Evolutionary conservation across 169 alveolate species (phyloP).

Genomic region (Plasmodium relictum): DNA sequence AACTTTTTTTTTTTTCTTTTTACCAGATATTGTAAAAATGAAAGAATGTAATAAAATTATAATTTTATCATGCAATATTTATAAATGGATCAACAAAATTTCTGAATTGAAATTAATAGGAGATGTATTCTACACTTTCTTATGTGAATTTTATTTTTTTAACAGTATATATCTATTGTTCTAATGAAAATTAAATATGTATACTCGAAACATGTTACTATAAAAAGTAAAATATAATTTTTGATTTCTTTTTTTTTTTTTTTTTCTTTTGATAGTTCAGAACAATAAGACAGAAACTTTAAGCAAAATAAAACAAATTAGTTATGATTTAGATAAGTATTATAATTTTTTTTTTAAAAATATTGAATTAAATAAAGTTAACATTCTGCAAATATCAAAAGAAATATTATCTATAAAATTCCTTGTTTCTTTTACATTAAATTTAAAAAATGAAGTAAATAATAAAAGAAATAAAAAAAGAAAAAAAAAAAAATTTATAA

Average conservation of each 20-base stretch:
- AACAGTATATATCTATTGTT: constrained; percentile 15
- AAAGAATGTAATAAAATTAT: constrained; percentile 51
- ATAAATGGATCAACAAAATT: constrained; percentile 38
- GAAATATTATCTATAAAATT: constrained; percentile 50
- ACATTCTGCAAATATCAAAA: constrained; percentile 60
- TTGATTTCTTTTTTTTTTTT: not conserved
- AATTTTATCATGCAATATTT: constrained; percentile 57
- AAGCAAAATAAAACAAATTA: constrained; percentile 9
- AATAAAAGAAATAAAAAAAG: not conserved
- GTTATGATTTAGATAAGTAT: constrained; percentile 11
- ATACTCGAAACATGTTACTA: not conserved
- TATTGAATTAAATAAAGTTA: constrained; percentile 39
- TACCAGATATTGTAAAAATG: constrained; percentile 20
- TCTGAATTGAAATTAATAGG: constrained; percentile 46
- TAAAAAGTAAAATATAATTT: too few relatives aligned
- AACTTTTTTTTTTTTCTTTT: not conserved
- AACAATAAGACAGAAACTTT: not conserved
- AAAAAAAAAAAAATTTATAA: not conserved
- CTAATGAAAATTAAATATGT: not conserved
- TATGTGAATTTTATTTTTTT: constrained; percentile 46
- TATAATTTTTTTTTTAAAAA: constrained; percentile 39
- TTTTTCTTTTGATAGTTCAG: constrained; percentile 5
- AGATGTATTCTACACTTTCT: constrained; percentile 11
- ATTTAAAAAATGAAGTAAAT: constrained; percentile 46
- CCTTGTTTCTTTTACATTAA: constrained; percentile 44